Evolutionary conservation across 768 basidiomycete species (phyloP), one percentile per base, ranked within the genome.

Genomic region (Agaricus sinodeliciosus): DNA sequence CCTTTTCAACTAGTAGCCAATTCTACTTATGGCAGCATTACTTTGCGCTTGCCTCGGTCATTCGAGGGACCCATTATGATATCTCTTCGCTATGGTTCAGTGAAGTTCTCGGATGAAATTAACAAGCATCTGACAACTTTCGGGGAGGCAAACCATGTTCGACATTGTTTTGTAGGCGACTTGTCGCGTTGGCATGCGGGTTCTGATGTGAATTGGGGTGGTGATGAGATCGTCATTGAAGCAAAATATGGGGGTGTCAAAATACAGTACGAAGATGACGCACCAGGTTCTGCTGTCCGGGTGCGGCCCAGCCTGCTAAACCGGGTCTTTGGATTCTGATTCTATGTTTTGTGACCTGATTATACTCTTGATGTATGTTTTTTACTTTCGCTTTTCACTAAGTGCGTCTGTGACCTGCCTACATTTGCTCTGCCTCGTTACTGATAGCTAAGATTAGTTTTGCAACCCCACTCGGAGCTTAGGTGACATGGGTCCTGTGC

Each of bases 221-320:
- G 73, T 6, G 75, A 76, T 48, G 71, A 75, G 57, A 43, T 75
- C 18, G 52, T 60, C 9, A 59, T 71, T 37, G 67, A 69, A 55
- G 59, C 71, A 36, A 58, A 60, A 34, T 67, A 72, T 55, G 74
- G 73, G 37, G 63, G 59, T 18, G 64, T 76, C 35, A 68, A 60
- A 43, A 59, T 75, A 28, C 62, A 62, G 42, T 76, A 69, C 57
- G 68, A 68, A 19, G 71, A 70, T 47, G 72, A 71, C 50, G 55
- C 47, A 6, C 52, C 60, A 6, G 63, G 63, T 16, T 43, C 59
- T 39, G 55, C 59, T 7, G 62, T 64, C 7, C 63, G 58, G 43
- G 53, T 58, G 3, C 46, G 74, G 73, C 51, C 84, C 85, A 55
- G 86, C 87, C 60, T 82, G 74, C 22, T 82, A 77, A 48, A 82